Base-by-base conservation (phyloP, 2,329 filamentous ascomycete genomes). In the Hirsutella minnesotensis region DNA sequence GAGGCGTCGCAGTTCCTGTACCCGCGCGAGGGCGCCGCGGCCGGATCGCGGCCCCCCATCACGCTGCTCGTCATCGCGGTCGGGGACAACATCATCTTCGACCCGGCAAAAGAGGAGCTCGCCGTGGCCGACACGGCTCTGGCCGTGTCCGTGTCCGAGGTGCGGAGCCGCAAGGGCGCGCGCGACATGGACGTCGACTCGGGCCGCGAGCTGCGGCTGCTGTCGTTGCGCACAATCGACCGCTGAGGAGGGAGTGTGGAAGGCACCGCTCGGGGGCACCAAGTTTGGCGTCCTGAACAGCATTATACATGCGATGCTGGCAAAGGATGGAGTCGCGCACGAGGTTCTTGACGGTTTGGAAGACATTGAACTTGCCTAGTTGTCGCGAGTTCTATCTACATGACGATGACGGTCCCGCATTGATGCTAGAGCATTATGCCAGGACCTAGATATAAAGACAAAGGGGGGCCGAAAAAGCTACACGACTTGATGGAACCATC, bases 31-130 rank as follows among this genome's bases (percentile, higher is more conserved):
- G 55, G 52, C 29, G 54, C 51, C 4, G 48, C 53, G 19, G 51
- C 57, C 16, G 53, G 54, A 0, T 58, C 68, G 10, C 76, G 81
- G 39, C 92, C 92, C 4, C 88, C 92, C 0, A 77, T 98, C 44
- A 95, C 90, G 3, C 74, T 98, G 18, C 81, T 98, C 10, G 87
- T 96, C 44, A 83, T 94, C 61, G 79, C 84, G 3, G 82, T 95
- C 1, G 86, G 83, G 45, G 73, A 83, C 46, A 96, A 92, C 59
- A 81, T 95, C 63, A 83, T 98, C 50, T 95, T 96, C 65, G 92
- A 98, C 60, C 90, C 92, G 0, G 83, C 79, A 41, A 81, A 82
- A 51, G 89, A 95, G 60, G 92, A 98, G 62, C 79, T 98, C 15
- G 86, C 88, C 2, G 90, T 96, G 4, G 92, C 92, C 1, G 90